A percentile compares a stretch with the other conserved stretches of the same genome.
Conservation (phyloP, 2,329 filamentous ascomycete species). For the Zelopaecilomyces penicillatus region DNA sequence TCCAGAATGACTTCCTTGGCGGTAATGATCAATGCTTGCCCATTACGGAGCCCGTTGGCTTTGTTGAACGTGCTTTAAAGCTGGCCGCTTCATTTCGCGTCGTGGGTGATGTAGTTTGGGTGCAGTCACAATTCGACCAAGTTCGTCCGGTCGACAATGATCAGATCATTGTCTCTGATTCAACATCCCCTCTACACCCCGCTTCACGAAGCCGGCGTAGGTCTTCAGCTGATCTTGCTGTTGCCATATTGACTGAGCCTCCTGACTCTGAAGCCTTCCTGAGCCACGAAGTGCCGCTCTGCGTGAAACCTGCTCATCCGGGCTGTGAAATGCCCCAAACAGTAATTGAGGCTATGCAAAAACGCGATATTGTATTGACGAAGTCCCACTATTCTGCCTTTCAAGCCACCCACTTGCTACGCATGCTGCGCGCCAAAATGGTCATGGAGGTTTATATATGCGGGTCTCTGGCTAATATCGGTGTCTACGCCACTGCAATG, state of each 20-base stretch:
- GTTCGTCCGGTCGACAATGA: constrained; percentile 48
- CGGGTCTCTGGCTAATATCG: constrained; percentile 78
- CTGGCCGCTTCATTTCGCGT: constrained; percentile 67
- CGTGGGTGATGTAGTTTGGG: constrained; percentile 70
- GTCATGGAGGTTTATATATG: constrained; percentile 86
- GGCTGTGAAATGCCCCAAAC: constrained; percentile 38
- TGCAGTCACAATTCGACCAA: constrained; percentile 65
- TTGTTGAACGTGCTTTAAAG: constrained; percentile 56
- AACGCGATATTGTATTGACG: constrained; percentile 41
- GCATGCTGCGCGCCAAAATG: constrained; percentile 72
- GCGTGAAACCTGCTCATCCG: constrained; percentile 35
- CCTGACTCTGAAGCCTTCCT: constrained; percentile 38
- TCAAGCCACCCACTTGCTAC: constrained; percentile 61
- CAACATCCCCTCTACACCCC: constrained; percentile 9
- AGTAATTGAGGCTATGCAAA: constrained; percentile 36
- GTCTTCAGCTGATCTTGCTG: not conserved
- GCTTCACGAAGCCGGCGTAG: constrained; percentile 11
- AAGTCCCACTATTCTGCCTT: constrained; percentile 90
- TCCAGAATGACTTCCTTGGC: constrained; percentile 83
- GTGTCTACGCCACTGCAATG: constrained; percentile 82
- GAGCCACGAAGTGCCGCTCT: constrained; percentile 30
- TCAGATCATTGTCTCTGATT: constrained; percentile 35
- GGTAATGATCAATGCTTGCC: constrained; percentile 55
- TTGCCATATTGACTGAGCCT: constrained; percentile 1
- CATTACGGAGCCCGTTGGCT: constrained; percentile 53